Base-by-base conservation (phyloP, 306 rosid species). In the Clitoria ternatea region DNA sequence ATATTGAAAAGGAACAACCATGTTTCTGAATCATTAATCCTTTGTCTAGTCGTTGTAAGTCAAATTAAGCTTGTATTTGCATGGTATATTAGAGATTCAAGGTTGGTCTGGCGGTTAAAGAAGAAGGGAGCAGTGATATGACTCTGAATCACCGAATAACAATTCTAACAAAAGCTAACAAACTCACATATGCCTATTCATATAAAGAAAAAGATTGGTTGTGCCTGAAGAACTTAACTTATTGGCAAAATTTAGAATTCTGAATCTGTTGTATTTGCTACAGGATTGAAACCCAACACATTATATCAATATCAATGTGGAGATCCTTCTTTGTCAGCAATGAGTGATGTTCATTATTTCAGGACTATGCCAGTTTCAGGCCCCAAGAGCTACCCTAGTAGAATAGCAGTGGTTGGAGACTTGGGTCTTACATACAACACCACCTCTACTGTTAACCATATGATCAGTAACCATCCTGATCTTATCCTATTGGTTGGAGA, bases 371-470 rank as follows among this genome's bases (percentile, higher is more conserved):
- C 98, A 27, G 82, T 69, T 67, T 81, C 93, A 4, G 88, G 92
- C 15, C 89, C 98, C 8, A 80, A 75, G 71, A 87, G 85, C 77
- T 93, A 93, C 78, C 98, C 97, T 61, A 81, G 78, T 60, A 84
- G 90, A 84, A 84, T 93, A 50, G 98, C 94, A 7, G 80, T 90
- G 67, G 92, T 85, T 22, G 98, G 97, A 50, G 97, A 93, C 81
- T 66, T 93, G 66, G 97, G 98, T 35, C 97, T 93, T 45, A 88
- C 97, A 9, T 84, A 87, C 83, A 90, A 93, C 56, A 85, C 94
- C 60, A 90, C 96, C 43, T 84, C 97, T 35, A 90, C 98, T 14
- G 81, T 93, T 27, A 29, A 84, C 76, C 94, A 93, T 65, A 59
- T 90, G 79, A 43, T 47, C 45, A 84, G 79, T 65, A 90, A 93